These are phyloP conservation scores for Plasmodium berghei DNA, from an alignment of 169 alveolate species.

Conservation along the genomic window DNA sequence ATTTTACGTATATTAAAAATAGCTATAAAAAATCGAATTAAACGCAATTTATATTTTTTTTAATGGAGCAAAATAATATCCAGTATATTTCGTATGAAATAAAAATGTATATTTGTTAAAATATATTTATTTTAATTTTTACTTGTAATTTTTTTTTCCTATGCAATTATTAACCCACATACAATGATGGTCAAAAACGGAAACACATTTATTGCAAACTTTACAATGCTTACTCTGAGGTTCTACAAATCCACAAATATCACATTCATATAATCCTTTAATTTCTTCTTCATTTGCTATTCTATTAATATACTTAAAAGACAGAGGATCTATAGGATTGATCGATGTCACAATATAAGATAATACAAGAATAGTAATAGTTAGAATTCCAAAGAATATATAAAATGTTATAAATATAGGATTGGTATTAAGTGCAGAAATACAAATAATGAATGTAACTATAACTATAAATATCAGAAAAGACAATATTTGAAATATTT, in stretches of 20 bases:
- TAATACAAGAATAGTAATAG: conserved; percentile 44
- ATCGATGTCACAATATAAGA: conserved; percentile 78
- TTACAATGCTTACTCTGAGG: conserved; percentile 89
- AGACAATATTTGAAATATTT: conserved; percentile 81
- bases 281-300: conserved; percentile 38
- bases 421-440: conserved; percentile 69
- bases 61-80: too few relatives aligned
- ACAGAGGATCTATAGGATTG: conserved; percentile 85
- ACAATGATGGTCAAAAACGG: conserved; percentile 93
- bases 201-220: conserved; percentile 91
- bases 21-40: too few relatives aligned
- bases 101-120: too few relatives aligned
- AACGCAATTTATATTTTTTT: too few relatives aligned
- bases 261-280: conserved; percentile 75
- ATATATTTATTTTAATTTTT: not conserved
- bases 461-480: conserved; percentile 55
- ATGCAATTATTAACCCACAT: conserved; percentile 93
- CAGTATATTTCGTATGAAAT: too few relatives aligned
- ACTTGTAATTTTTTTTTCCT: conserved; percentile 87
- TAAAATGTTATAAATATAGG: conserved; percentile 25
- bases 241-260: conserved; percentile 80
- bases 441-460: conserved; percentile 57
- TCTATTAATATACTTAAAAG: conserved; percentile 75
- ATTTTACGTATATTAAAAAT: not conserved
- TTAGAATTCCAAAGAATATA: conserved; percentile 53